Conservation (phyloP, 2,329 filamentous ascomycete species). For the Alternaria dauci region DNA sequence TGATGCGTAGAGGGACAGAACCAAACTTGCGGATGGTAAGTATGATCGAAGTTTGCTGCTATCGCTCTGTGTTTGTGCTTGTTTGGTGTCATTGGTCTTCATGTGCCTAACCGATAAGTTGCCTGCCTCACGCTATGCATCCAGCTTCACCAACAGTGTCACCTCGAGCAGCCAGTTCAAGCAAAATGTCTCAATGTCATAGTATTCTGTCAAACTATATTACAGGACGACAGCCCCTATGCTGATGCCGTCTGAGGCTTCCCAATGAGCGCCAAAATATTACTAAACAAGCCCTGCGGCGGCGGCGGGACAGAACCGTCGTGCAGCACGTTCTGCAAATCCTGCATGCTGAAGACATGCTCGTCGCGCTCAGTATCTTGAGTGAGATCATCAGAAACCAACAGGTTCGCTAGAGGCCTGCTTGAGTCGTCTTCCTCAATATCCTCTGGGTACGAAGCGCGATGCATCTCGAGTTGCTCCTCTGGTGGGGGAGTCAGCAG, state of each 20-base stretch:
- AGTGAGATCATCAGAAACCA: constrained; percentile 18
- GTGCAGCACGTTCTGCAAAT: constrained; percentile 29
- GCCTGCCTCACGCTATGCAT: neutral
- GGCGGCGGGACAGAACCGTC: constrained; percentile 24
- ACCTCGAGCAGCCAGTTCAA: neutral
- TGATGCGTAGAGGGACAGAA: neutral
- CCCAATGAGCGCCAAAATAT: constrained; percentile 26
- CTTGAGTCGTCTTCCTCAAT: constrained; percentile 17
- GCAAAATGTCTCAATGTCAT: neutral
- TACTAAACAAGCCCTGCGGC: constrained; percentile 27
- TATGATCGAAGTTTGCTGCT: neutral
- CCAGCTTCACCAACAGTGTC: neutral
- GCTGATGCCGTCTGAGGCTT: constrained; percentile 21
- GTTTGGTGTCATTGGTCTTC: neutral
- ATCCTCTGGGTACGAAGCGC: constrained; percentile 16
- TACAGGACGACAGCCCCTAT: constrained; percentile 10
- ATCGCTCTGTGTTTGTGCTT: neutral
- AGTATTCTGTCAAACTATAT: constrained; percentile 4
- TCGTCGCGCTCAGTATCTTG: constrained; percentile 24
- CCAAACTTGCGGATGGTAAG: neutral
- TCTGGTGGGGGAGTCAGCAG: constrained; percentile 45
- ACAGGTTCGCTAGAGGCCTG: constrained; percentile 2
- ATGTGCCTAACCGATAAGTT: neutral
- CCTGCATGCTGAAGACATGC: constrained; percentile 25
- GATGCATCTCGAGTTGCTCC: constrained; percentile 42